Evolutionary conservation across 768 basidiomycete genomes (phyloP).

Genomic region (Mycena sanguinolenta): DNA sequence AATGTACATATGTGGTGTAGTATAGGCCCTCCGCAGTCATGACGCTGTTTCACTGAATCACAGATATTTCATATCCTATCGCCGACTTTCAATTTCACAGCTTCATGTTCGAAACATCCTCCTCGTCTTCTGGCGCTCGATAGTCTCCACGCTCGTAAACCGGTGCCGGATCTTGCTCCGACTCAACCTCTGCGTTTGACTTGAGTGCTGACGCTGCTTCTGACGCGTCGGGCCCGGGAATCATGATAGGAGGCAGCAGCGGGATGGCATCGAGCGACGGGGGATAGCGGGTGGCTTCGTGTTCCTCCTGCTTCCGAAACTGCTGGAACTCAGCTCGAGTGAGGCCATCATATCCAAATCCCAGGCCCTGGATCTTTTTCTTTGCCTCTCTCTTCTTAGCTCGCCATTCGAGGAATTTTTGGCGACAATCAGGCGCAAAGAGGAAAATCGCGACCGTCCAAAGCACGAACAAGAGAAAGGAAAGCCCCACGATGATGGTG

Average conservation of each 20-base stretch:
- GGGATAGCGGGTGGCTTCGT: constrained; percentile 33
- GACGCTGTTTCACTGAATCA: constrained; percentile 16
- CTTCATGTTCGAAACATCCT: constrained; percentile 1
- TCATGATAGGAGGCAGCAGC: constrained; percentile 30
- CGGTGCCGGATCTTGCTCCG: constrained; percentile 27
- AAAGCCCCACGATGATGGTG: constrained; percentile 37
- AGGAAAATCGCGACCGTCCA: constrained; percentile 35
- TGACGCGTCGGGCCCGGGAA: neutral
- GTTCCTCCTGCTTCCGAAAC: constrained; percentile 33
- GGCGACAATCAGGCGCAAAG: constrained; percentile 33
- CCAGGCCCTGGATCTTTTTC: constrained; percentile 29
- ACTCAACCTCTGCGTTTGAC: neutral
- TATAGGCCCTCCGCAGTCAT: neutral
- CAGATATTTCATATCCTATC: constrained; percentile 10
- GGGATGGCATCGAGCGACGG: constrained; percentile 34
- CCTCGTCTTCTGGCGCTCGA: constrained; percentile 12
- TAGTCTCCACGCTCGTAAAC: constrained; percentile 27
- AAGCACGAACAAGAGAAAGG: constrained; percentile 36
- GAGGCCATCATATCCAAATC: constrained; percentile 43
- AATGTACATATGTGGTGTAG: neutral
- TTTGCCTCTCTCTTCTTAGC: constrained; percentile 19
- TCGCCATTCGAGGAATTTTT: constrained; percentile 10
- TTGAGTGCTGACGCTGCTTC: neutral
- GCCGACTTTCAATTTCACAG: neutral
- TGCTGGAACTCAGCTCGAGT: constrained; percentile 37